Base-by-base conservation (phyloP, 208 protist genomes). In the Acanthamoeba castellanii region DNA sequence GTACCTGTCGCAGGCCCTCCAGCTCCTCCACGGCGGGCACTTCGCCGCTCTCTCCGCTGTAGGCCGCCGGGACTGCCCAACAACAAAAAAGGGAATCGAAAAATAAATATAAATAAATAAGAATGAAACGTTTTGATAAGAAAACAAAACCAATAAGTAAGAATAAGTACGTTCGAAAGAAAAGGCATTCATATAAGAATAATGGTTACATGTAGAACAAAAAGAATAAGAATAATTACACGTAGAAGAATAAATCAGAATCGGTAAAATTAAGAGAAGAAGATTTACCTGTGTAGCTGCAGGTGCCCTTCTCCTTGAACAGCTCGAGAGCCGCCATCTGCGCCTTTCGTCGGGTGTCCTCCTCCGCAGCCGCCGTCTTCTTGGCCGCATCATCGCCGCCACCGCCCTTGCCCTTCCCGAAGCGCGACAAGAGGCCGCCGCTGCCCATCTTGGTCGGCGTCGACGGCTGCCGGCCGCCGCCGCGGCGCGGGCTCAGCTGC, bases 231-330 rank as follows among this genome's bases (percentile, higher is more conserved):
- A 70, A 70, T 7, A 70, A 70, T 9, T n/a, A 70, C 14, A 70
- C 8, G 64, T 34, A 70, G 22, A 70, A 30, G 22, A 70, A 52
- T 52, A 52, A 52, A 14, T 52, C 4, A 4, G 4, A 11, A 52
- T 20, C 25, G 4, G 27, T 5, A 68, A 68, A 32, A 70, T 9
- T 7, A 74, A 74, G n/a, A 37, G 14, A 37, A 37, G 42, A 55
- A 55, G 42, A 81, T 47, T 13, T 57, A 84, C 76, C 76, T 2
- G 34, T 55, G 45, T 84, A 84, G 76, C n/a, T 84, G 76, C 32
- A 55, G 42, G 42, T 27, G n/a, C 76, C 76, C 42, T 84, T 84
- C 45, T 84, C 76, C 45, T 55, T 47, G 45, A 84, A 84, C 76
- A 84, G 4, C 18, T 84, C 76, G 27, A 84, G 20, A 20, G 76